Evolutionary conservation across 164 flowering plant genomes (phyloP).

Genomic region (Aristolochia fimbriata): DNA sequence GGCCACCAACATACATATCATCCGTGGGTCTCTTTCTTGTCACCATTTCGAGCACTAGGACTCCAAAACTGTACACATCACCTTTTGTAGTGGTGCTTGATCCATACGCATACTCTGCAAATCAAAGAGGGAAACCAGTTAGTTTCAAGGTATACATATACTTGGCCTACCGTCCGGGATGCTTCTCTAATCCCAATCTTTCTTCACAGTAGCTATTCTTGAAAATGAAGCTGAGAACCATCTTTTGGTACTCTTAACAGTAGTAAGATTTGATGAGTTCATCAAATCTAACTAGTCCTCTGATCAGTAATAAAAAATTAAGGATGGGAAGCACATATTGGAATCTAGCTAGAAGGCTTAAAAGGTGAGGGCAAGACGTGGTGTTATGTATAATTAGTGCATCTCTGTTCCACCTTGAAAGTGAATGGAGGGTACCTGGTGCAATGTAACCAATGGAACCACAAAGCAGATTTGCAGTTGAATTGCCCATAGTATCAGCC

Average conservation of each 20-base stretch:
- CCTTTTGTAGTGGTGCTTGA: constrained; percentile 21
- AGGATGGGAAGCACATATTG: neutral
- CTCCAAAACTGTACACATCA: constrained; percentile 28
- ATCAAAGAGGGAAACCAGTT: neutral
- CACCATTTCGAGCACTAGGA: constrained; percentile 22
- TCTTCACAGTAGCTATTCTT: too few relatives aligned
- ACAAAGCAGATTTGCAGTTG: constrained; percentile 13
- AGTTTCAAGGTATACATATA: neutral
- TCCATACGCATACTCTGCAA: constrained; percentile 25
- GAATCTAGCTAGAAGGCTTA: neutral
- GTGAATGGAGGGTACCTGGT: constrained; percentile 20
- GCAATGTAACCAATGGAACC: constrained; percentile 27
- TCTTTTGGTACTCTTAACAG: too few relatives aligned
- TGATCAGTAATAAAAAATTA: too few relatives aligned
- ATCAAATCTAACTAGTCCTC: too few relatives aligned
- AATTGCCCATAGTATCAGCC: constrained; percentile 13
- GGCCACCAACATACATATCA: constrained; percentile 16
- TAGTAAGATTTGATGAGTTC: too few relatives aligned
- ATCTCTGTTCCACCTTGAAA: constrained; percentile 25
- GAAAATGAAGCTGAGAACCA: too few relatives aligned
- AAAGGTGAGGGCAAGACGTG: too few relatives aligned
- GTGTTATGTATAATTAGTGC: neutral
- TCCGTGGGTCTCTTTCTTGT: constrained; percentile 27
- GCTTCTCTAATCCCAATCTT: too few relatives aligned
- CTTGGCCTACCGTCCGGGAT: too few relatives aligned